Percentiles rank a stretch among this genome's conserved stretches.
Evolutionary conservation across 805 yeast species (phyloP).

Genomic region (Metschnikowia noctiluminum): DNA sequence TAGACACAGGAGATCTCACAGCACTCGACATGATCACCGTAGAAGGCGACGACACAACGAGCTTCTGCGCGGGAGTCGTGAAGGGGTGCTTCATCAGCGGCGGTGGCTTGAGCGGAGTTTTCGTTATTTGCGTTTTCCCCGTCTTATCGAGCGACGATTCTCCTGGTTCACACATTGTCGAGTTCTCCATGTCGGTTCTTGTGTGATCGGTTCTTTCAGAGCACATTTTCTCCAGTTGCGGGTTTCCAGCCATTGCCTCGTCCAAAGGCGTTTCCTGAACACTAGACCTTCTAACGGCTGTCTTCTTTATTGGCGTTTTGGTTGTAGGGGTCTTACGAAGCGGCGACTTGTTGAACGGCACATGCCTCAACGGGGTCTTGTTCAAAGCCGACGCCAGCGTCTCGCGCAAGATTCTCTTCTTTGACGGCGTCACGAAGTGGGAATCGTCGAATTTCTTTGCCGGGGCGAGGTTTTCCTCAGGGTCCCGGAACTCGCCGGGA

Average conservation of each 20-base stretch:
- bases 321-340: background rate
- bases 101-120: conserved; percentile 16
- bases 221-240: background rate
- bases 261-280: too few relatives aligned
- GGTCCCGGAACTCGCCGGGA: conserved; percentile 3
- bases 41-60: conserved; percentile 37
- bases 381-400: conserved; percentile 14
- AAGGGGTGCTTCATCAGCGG: conserved; percentile 8
- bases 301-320: too few relatives aligned
- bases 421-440: conserved; percentile 33
- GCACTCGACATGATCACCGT: conserved; percentile 40
- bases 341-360: background rate
- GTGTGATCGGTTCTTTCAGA: background rate
- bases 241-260: too few relatives aligned
- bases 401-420: conserved; percentile 24
- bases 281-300: too few relatives aligned
- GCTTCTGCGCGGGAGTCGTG: conserved; percentile 33
- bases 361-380: background rate
- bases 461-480: conserved; percentile 15
- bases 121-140: background rate
- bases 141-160: too few relatives aligned
- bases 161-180: too few relatives aligned
- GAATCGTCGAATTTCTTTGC: conserved; percentile 4
- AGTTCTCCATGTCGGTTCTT: too few relatives aligned
- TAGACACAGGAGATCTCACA: conserved; percentile 17